Conservation (phyloP, 495 filamentous ascomycete species). For the Choiromyces venosus region DNA sequence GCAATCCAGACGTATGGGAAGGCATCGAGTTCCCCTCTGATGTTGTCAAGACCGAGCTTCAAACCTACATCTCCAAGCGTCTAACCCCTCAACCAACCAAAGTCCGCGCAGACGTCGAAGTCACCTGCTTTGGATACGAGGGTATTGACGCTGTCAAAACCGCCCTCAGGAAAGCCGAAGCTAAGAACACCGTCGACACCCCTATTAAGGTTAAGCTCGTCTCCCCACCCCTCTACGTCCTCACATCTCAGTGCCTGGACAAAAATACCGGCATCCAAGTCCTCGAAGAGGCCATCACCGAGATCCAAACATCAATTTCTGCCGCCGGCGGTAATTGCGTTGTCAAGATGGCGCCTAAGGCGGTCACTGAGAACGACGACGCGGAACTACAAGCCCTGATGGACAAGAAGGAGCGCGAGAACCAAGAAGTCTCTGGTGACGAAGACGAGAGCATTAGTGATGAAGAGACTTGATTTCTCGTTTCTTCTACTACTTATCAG, state of each 20-base stretch:
- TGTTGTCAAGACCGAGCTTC: constrained; percentile 77
- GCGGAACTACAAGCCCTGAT: constrained; percentile 93
- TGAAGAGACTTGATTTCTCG: constrained; percentile 51
- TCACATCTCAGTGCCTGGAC: constrained; percentile 89
- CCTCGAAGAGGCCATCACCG: constrained; percentile 79
- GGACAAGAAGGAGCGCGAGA: constrained; percentile 98
- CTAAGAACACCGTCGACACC: constrained; percentile 75
- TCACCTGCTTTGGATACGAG: constrained; percentile 96
- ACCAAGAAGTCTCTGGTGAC: constrained; percentile 91
- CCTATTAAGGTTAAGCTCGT: constrained; percentile 97
- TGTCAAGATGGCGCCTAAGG: constrained; percentile 97
- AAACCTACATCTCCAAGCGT: constrained; percentile 89
- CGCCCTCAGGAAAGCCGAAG: constrained; percentile 79
- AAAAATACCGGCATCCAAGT: constrained; percentile 77
- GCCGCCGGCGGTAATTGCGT: constrained; percentile 67
- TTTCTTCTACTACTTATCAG: background rate
- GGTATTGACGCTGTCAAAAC: constrained; percentile 97
- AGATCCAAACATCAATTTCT: constrained; percentile 71
- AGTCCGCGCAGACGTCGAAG: constrained; percentile 94
- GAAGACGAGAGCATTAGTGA: constrained; percentile 91
- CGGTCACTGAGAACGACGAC: constrained; percentile 96
- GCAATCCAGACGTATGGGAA: constrained; percentile 93
- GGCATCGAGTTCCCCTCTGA: constrained; percentile 83
- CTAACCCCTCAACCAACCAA: constrained; percentile 96
- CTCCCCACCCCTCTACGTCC: constrained; percentile 87